Evolutionary conservation across 768 basidiomycete species (phyloP).

Genomic region (Scleroderma bovista): DNA sequence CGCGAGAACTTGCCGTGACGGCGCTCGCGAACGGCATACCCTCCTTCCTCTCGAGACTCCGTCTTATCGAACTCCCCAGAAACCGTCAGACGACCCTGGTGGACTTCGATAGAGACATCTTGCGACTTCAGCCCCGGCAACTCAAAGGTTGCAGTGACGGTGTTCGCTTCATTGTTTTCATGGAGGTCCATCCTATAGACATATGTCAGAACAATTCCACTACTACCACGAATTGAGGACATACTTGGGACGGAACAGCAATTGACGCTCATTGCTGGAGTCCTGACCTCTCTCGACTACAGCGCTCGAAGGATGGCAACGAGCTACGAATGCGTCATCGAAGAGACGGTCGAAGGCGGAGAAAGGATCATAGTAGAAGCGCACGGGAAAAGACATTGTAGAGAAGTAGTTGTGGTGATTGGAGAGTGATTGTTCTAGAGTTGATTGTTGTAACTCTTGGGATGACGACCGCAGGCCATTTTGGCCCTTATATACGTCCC

Average conservation of each 20-base stretch:
- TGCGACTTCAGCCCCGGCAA: slow-evolving; percentile 49
- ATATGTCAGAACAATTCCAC: background rate
- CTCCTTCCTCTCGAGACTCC: slow-evolving; percentile 28
- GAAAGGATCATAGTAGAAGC: slow-evolving; percentile 39
- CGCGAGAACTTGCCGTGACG: slow-evolving; percentile 41
- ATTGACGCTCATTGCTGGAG: background rate
- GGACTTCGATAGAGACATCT: slow-evolving; percentile 42
- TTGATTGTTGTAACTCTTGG: background rate
- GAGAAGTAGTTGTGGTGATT: background rate
- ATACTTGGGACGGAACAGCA: slow-evolving; percentile 21
- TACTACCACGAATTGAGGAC: background rate
- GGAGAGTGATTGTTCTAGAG: background rate
- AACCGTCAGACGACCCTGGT: slow-evolving; percentile 42
- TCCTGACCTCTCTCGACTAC: background rate
- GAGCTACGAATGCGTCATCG: slow-evolving; percentile 32
- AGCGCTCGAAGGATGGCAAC: slow-evolving; percentile 1
- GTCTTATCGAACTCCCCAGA: slow-evolving; percentile 37
- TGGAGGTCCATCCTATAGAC: slow-evolving; percentile 40
- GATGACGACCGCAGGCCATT: background rate
- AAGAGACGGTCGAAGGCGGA: slow-evolving; percentile 40
- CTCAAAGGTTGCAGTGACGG: slow-evolving; percentile 49
- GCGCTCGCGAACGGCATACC: slow-evolving; percentile 41
- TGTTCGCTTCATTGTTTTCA: slow-evolving; percentile 37
- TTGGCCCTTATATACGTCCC: too few relatives aligned
- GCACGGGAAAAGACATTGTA: slow-evolving; percentile 19